These are phyloP conservation scores for Barbatosphaeria neglecta DNA, from an alignment of 495 filamentous ascomycete genomes.

Conservation along the genomic window DNA sequence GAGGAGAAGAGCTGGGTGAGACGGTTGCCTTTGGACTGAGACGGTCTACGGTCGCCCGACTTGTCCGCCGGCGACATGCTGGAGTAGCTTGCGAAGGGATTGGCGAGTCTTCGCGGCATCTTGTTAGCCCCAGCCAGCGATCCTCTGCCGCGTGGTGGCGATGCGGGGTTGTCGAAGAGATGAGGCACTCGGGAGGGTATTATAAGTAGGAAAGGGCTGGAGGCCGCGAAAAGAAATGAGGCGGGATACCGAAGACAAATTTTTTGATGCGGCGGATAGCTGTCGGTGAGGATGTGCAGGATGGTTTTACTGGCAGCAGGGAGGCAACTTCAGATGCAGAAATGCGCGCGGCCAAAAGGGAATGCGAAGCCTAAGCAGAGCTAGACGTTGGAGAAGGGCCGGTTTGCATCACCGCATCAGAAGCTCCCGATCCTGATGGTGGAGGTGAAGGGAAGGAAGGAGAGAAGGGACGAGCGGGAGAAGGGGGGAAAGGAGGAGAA, in stretches of 20 bases:
- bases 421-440: not conserved
- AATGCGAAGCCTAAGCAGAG: not conserved
- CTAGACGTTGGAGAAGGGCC: not conserved
- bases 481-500: not conserved
- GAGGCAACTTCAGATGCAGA: no score
- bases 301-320: no score
- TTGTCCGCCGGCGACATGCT: constrained; percentile 25
- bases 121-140: no score
- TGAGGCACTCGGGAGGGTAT: no score
- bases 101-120: constrained; percentile 43
- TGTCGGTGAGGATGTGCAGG: no score
- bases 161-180: no score
- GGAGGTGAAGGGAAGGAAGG: not conserved
- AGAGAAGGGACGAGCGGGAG: not conserved
- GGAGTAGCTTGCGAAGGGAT: constrained; percentile 21
- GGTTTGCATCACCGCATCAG: not conserved
- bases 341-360: no score
- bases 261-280: no score
- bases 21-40: constrained; percentile 45
- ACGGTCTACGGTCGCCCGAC: constrained; percentile 36
- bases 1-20: constrained; percentile 55
- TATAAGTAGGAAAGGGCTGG: no score
- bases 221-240: no score
- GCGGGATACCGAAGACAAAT: no score
- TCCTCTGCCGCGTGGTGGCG: no score